Conservation (phyloP, 768 basidiomycete species). For the Obba rivulosa region DNA sequence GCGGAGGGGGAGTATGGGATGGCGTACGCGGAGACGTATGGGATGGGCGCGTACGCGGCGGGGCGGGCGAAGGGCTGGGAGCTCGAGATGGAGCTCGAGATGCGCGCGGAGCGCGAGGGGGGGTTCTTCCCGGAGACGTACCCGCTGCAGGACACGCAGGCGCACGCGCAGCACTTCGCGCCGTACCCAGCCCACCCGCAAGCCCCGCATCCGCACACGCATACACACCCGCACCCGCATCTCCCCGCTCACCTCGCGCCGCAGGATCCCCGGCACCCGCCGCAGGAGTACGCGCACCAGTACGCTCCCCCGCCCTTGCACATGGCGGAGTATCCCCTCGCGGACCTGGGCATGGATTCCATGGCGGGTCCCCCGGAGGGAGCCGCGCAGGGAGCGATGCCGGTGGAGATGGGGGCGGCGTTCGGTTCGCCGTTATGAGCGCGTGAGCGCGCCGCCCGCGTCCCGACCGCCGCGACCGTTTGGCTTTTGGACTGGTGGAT, state of each 20-base stretch:
- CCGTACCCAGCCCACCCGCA: no score
- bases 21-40: constrained; percentile 30
- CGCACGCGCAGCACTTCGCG: constrained; percentile 10
- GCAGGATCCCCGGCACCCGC: not conserved
- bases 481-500: no score
- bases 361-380: constrained; percentile 7
- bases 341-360: constrained; percentile 12
- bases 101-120: no score
- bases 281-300: not conserved
- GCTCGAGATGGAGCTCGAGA: no score
- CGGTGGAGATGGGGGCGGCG: constrained; percentile 2
- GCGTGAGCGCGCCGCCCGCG: no score
- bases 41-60: constrained; percentile 21
- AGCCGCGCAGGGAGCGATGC: not conserved
- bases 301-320: constrained; percentile 12
- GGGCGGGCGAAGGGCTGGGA: no score
- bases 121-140: constrained; percentile 18
- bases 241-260: constrained; percentile 9
- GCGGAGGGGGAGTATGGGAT: constrained; percentile 34
- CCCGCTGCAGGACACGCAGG: constrained; percentile 19
- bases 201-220: constrained; percentile 7
- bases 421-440: constrained; percentile 1
- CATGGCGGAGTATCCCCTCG: constrained; percentile 10
- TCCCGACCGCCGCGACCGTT: no score
- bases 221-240: constrained; percentile 6